Evolutionary conservation across 352 stramenopile species (phyloP).

Genomic region (Pythium sukuiense): DNA sequence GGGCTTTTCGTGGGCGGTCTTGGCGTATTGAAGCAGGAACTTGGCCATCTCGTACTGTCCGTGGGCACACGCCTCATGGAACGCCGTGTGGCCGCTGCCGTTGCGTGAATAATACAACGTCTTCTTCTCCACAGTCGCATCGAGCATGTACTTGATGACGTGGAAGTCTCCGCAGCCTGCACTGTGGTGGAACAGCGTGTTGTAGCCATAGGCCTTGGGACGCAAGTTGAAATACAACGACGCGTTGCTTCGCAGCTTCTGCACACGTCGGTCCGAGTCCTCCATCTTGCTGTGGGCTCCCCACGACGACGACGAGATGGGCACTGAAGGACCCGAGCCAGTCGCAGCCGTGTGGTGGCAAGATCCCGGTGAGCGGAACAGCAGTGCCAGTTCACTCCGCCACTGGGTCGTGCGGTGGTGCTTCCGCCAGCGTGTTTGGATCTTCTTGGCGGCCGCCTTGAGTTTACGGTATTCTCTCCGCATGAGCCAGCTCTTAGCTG

Average conservation of each 20-base stretch:
- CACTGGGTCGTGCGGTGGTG: constrained; percentile 42
- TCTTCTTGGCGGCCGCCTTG: constrained; percentile 27
- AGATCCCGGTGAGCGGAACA: constrained; percentile 39
- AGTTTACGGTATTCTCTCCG: constrained; percentile 42
- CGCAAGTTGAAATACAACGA: constrained; percentile 54
- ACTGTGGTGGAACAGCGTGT: constrained; percentile 71
- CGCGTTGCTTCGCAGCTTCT: constrained; percentile 46
- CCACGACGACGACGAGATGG: constrained; percentile 28
- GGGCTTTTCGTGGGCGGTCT: constrained; percentile 18
- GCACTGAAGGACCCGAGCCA: not conserved
- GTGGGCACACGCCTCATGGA: constrained; percentile 67
- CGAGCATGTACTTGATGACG: constrained; percentile 76
- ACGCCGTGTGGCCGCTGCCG: constrained; percentile 48
- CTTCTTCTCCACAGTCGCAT: constrained; percentile 24
- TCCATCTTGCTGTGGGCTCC: constrained; percentile 65
- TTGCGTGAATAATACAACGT: constrained; percentile 57
- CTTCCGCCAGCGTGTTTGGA: constrained; percentile 47
- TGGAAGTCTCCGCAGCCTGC: constrained; percentile 70
- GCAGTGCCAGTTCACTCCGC: constrained; percentile 43
- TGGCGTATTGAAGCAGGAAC: constrained; percentile 43
- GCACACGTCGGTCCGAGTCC: constrained; percentile 63
- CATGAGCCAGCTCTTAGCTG: constrained; percentile 54
- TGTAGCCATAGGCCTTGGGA: constrained; percentile 52
- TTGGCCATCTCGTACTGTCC: constrained; percentile 77
- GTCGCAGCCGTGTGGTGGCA: not conserved